Percentiles rank a stretch among this genome's conserved stretches.
Conservation (phyloP, 2,329 filamentous ascomycete genomes). For the Fusarium tjaetaba region DNA sequence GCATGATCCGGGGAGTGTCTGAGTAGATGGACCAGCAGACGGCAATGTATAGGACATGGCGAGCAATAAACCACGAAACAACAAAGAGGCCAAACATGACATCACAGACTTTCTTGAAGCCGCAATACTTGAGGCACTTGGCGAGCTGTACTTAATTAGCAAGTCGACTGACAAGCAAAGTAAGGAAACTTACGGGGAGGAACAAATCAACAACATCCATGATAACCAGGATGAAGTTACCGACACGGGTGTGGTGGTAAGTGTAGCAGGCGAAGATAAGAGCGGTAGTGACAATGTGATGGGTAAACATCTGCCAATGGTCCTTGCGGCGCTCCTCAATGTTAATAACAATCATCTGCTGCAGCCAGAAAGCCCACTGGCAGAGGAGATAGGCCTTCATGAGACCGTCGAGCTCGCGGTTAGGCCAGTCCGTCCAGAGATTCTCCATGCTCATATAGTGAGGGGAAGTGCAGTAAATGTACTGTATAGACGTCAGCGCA, state of each 20-base stretch:
- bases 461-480: slow-evolving; percentile 79
- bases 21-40: slow-evolving; percentile 76
- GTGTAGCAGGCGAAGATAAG: slow-evolving; percentile 86
- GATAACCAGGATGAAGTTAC: slow-evolving; percentile 86
- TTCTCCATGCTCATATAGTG: slow-evolving; percentile 81
- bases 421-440: slow-evolving; percentile 88
- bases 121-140: slow-evolving; percentile 93
- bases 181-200: slow-evolving; percentile 82
- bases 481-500: slow-evolving; percentile 60
- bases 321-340: slow-evolving; percentile 96
- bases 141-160: slow-evolving; percentile 77
- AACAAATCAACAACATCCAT: slow-evolving; percentile 96
- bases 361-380: slow-evolving; percentile 92
- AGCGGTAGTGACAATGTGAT: slow-evolving; percentile 88
- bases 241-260: slow-evolving; percentile 87
- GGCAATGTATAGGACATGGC: slow-evolving; percentile 82
- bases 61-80: slow-evolving; percentile 81
- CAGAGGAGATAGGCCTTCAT: slow-evolving; percentile 91
- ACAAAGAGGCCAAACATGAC: slow-evolving; percentile 87
- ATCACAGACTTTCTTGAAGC: slow-evolving; percentile 81
- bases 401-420: slow-evolving; percentile 75
- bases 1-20: slow-evolving; percentile 41
- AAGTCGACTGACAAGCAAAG: slow-evolving; percentile 72
- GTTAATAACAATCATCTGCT: slow-evolving; percentile 93
- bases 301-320: slow-evolving; percentile 93